Evolutionary conservation across 768 basidiomycete species (phyloP).

Genomic region (Trametes punicea): DNA sequence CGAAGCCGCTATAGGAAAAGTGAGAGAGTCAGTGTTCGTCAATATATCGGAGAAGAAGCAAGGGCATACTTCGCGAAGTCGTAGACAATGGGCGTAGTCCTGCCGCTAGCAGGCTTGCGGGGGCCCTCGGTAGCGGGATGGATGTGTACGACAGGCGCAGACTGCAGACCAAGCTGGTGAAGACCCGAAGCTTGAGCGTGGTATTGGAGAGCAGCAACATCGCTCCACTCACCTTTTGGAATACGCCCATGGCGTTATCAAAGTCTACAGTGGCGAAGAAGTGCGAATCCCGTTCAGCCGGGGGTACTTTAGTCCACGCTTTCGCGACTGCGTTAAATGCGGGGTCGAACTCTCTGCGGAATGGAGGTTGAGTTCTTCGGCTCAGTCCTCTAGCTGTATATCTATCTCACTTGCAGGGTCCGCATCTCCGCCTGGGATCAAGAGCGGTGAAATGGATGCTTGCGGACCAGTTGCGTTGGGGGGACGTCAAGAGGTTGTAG

Average conservation of each 20-base stretch:
- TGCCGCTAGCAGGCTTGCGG: conserved; percentile 54
- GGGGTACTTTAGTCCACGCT: conserved; percentile 69
- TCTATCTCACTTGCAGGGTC: conserved; percentile 80
- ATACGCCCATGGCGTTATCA: conserved; percentile 67
- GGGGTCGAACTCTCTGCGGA: conserved; percentile 84
- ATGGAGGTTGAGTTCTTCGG: not conserved
- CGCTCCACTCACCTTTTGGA: conserved; percentile 62
- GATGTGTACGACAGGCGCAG: conserved; percentile 81
- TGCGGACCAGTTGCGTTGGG: conserved; percentile 84
- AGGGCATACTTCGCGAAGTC: conserved; percentile 71
- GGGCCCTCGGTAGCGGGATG: conserved; percentile 74
- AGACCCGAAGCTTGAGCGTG: not conserved
- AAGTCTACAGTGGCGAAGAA: conserved; percentile 95
- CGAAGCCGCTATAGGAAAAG: conserved; percentile 69
- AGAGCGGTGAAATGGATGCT: conserved; percentile 87
- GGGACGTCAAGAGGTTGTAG: conserved; percentile 74
- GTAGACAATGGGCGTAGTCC: conserved; percentile 57
- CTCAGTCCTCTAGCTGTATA: too few species aligned
- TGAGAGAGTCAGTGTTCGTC: not conserved
- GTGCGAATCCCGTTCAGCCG: conserved; percentile 67
- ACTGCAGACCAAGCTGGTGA: conserved; percentile 71
- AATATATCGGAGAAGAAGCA: not conserved
- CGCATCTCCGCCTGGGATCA: conserved; percentile 74
- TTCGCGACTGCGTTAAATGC: conserved; percentile 77
- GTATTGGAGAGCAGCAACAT: not conserved